A percentile compares a stretch with the other conserved stretches of the same genome.
phyloP scores from a whole-genome alignment of 768 basidiomycete species.

The Mycena metata region DNA sequence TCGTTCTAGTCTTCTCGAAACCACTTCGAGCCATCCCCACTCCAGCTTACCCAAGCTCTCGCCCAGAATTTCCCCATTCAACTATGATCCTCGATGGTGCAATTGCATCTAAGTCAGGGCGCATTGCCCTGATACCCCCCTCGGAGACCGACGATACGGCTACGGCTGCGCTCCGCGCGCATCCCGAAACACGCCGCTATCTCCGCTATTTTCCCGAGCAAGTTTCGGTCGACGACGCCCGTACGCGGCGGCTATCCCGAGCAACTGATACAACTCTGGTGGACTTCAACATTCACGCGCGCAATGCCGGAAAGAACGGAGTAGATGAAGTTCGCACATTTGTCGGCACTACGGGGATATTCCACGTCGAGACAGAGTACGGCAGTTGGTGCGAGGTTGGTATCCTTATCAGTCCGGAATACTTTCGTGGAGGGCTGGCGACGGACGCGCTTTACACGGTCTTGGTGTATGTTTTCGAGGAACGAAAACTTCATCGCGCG shows the following conservation, averaged over 20 bases:
- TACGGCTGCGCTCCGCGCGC: conserved; percentile 52
- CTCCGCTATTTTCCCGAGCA: conserved; percentile 56
- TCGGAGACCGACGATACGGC: conserved; percentile 51
- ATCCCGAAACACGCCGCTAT: conserved; percentile 55
- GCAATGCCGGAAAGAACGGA: conserved; percentile 26
- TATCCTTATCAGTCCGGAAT: conserved; percentile 56
- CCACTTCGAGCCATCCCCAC: too few relatives aligned
- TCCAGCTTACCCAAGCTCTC: too few relatives aligned
- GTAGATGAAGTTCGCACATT: conserved; percentile 37
- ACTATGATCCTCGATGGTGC: conserved; percentile 24
- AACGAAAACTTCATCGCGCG: conserved; percentile 56
- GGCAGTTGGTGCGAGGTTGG: conserved; percentile 58
- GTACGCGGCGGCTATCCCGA: conserved; percentile 51
- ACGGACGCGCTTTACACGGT: conserved; percentile 61
- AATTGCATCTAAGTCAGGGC: conserved; percentile 41
- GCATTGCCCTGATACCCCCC: conserved; percentile 54
- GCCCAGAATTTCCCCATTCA: too few relatives aligned
- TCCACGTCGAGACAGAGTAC: conserved; percentile 52
- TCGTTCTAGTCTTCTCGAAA: too few relatives aligned
- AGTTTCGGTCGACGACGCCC: conserved; percentile 52
- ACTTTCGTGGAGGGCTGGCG: conserved; percentile 55
- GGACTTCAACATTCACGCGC: conserved; percentile 55
- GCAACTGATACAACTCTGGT: conserved; percentile 49
- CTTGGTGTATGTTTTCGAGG: conserved; percentile 58
- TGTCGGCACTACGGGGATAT: conserved; percentile 57